Base-by-base conservation (phyloP, 2,329 filamentous ascomycete genomes). In the Talaromyces marneffei region DNA sequence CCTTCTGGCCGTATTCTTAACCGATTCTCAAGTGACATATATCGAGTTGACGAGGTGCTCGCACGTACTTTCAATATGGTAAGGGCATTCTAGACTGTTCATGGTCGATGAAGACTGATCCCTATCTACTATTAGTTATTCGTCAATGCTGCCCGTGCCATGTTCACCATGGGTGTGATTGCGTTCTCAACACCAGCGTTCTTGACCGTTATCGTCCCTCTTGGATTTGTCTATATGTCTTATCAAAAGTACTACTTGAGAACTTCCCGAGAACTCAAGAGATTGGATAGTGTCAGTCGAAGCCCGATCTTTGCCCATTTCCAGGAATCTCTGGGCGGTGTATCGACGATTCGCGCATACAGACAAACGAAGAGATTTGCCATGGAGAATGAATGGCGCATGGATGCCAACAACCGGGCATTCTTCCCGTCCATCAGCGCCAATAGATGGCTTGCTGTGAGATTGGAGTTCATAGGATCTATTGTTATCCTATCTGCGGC, bases 241-340 rank as follows among this genome's bases (percentile, higher is more conserved):
- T 96, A 97, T 69, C 94, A 99, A 76, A 87, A 92, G 69, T 99
- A 99, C 81, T 99, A 99, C 75, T 85, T 99, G 54, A 86, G 92
- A 65, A 97, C 94, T 14, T 99, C 94, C 62, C 89, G 95, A 65
- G 95, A 99, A 78, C 83, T 99, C 66, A 99, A 99, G 81, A 85
- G 94, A 66, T 82, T 99, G 62, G 94, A 99, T 77, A 97, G 92
- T 73, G 89, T 97, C 67, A 96, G 89, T 73, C 88, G 92, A 69
- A 97, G 92, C 74, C 95, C 95, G 27, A 96, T 99, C 69, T 99
- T 92, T 74, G 94, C 94, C 6, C 95, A 99, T 75, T 99, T 99
- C 79, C 94, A 99, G 73, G 95, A 99, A 77, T 95, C 92, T 1
- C 84, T 99, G 9, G 93, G 91, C 64, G 94, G 94, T 46, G 89